Evolutionary conservation across 2,329 filamentous ascomycete species (phyloP), one percentile per base, ranked within the genome.

Genomic region (Ophiocordyceps sinensis): DNA sequence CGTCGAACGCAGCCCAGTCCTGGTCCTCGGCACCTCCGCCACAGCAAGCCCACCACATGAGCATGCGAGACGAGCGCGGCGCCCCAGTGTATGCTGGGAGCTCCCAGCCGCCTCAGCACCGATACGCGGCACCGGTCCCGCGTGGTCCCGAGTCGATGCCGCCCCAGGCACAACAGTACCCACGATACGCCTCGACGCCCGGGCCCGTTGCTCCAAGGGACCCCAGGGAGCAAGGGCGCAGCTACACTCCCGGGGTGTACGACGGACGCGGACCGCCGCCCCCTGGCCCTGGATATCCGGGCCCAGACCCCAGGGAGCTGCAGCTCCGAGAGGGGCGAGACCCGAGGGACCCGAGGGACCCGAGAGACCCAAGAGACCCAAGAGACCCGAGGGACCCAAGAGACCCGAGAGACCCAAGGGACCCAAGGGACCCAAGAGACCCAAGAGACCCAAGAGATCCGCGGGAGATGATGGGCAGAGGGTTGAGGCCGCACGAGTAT

Each of bases 241-340:
- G 65, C 49, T 70, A 66, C 48, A 70, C 68, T 2, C 66, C 68
- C 3, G 61, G 59, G 4, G 48, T 53, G 2, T 70, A 69, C 41
- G 67, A 71, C 26, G 45, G 43, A 7, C 58, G 67, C 14, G 61
- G 59, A 7, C 61, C 55, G 1, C 67, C 66, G 40, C 58, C 58
- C 11, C 56, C 53, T 9, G 54, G 57, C 3, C 56, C 53, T n/a
- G 54, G 55, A 1, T 61, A 59, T 40, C 50, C 53, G 4, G 48
- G 50, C 1, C 54, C 55, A 37, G 60, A 62, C 42, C 50, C 54
- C 44, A 45, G 58, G 54, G 38, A 51, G 45, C 49, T 55, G 52
- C 37, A 51, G 46, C 49, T 56, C 49, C 29, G 60, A 55, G 42
- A 56, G 51, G 54, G 44, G 15, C 45, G 51, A 26, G 51, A 64